Conservation (phyloP, 2,329 filamentous ascomycete species). For the Exophiala xenobiotica region DNA sequence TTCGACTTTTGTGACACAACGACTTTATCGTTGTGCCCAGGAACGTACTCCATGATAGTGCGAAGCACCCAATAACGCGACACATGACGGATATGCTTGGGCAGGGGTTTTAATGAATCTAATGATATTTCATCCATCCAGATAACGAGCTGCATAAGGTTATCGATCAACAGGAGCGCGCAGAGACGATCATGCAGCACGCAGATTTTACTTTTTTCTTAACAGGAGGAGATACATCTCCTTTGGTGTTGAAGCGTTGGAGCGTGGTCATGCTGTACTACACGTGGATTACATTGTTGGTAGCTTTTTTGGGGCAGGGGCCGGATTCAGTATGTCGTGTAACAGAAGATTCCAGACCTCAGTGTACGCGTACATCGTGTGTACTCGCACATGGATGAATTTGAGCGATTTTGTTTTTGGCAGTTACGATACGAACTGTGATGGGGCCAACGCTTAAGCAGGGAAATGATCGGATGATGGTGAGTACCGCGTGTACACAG, state of each 20-base stretch:
- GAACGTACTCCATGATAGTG: background rate
- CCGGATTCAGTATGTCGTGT: background rate
- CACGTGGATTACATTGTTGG: conserved; percentile 1
- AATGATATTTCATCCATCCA: background rate
- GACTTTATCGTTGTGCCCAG: background rate
- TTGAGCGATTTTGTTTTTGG: conserved; percentile 1
- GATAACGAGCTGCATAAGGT: background rate
- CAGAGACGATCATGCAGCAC: background rate
- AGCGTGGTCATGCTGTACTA: background rate
- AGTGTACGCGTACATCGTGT: background rate
- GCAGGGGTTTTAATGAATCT: background rate
- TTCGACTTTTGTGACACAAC: background rate
- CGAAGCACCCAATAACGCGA: background rate
- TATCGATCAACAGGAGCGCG: background rate
- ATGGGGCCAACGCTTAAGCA: background rate
- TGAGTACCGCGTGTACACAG: background rate
- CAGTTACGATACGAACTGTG: background rate
- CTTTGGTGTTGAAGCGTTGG: background rate
- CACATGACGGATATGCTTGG: background rate
- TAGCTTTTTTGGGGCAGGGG: too few relatives aligned
- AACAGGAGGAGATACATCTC: too few relatives aligned
- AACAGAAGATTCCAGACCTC: background rate
- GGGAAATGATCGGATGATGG: background rate
- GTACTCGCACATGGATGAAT: background rate
- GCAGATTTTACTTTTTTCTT: background rate